These are phyloP conservation scores for Hypoxylon sp. DNA, from an alignment of 2,329 filamentous ascomycete genomes.

Conservation along the genomic window DNA sequence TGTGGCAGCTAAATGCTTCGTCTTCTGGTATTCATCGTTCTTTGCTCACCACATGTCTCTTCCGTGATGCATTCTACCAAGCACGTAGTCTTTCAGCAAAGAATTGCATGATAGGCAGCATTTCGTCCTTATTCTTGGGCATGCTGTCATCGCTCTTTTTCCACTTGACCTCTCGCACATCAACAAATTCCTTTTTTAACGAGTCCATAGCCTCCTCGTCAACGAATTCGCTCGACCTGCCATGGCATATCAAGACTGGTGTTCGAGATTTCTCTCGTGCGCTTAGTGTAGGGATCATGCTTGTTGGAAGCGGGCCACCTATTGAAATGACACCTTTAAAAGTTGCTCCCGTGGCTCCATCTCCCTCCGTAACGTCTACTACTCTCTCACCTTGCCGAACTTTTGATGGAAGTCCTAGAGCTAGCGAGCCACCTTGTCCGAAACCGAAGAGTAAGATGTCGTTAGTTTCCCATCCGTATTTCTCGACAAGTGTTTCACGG, in stretches of 20 bases:
- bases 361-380: conserved; percentile 45
- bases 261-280: conserved; percentile 65
- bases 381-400: conserved; percentile 49
- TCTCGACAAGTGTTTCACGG: conserved; percentile 57
- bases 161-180: conserved; percentile 75
- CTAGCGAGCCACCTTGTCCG: conserved; percentile 72
- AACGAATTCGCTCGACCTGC: conserved; percentile 54
- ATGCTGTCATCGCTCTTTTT: conserved; percentile 77
- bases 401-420: conserved; percentile 62
- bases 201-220: conserved; percentile 70
- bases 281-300: conserved; percentile 58
- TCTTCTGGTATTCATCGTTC: too few relatives aligned
- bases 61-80: conserved; percentile 30
- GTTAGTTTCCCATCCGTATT: conserved; percentile 65
- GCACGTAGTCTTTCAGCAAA: conserved; percentile 69
- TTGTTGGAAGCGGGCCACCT: conserved; percentile 65
- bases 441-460: conserved; percentile 73
- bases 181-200: conserved; percentile 71
- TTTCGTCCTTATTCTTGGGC: conserved; percentile 85
- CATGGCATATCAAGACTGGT: conserved; percentile 69
- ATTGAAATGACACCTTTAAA: conserved; percentile 70
- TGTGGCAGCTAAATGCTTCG: too few relatives aligned
- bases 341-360: conserved; percentile 20
- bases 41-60: too few relatives aligned
- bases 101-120: conserved; percentile 89